These are phyloP conservation scores for Cryphonectria naterciae DNA, from an alignment of 2,329 filamentous ascomycete species.

Conservation along the genomic window DNA sequence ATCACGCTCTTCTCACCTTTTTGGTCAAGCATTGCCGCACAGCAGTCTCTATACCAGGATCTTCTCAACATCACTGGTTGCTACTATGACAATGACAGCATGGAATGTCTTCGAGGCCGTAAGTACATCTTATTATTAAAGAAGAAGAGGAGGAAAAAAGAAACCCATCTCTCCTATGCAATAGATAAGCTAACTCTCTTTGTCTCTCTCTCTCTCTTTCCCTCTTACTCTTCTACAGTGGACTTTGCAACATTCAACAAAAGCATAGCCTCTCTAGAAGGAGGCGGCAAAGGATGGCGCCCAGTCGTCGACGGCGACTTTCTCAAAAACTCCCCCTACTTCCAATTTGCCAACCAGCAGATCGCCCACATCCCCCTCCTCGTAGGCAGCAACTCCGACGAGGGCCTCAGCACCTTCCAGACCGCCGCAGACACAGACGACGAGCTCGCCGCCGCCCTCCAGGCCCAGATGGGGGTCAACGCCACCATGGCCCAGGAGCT, in stretches of 20 bases:
- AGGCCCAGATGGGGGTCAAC: background rate
- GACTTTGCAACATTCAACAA: slow-evolving; percentile 10
- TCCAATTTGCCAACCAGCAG: slow-evolving; percentile 7
- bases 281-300: slow-evolving; percentile 8
- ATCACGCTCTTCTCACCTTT: slow-evolving; percentile 14
- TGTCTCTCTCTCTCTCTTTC: background rate
- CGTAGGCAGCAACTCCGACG: slow-evolving; percentile 11
- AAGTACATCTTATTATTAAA: background rate
- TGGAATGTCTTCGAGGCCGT: slow-evolving; percentile 10
- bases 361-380: slow-evolving; percentile 2
- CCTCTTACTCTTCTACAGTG: background rate
- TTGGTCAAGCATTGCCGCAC: slow-evolving; percentile 2
- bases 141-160: too few species aligned
- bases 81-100: slow-evolving; percentile 9
- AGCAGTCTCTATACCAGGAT: background rate
- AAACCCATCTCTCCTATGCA: background rate
- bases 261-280: background rate
- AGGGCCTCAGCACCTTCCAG: slow-evolving; percentile 9
- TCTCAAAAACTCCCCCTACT: slow-evolving; percentile 9
- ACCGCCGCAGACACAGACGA: slow-evolving; percentile 4
- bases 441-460: slow-evolving; percentile 6
- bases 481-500: slow-evolving; percentile 10
- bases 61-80: slow-evolving; percentile 9
- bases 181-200: background rate
- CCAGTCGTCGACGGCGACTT: slow-evolving; percentile 15